Base-by-base conservation (phyloP, 2,329 filamentous ascomycete species). In the Colletotrichum melonis region DNA sequence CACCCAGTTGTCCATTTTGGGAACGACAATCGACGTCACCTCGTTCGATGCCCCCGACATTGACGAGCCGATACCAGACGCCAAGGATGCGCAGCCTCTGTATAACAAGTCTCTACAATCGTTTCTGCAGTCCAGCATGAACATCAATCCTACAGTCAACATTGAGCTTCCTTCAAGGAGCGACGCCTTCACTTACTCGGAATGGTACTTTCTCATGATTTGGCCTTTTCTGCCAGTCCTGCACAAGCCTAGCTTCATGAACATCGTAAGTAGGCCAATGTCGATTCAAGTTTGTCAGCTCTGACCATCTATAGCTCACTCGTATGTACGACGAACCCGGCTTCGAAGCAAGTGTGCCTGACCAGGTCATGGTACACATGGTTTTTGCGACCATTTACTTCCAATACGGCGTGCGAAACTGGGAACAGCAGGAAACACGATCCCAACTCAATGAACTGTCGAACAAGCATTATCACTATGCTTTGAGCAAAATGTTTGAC, bases 401-500 rank as follows among this genome's bases (percentile, higher is more conserved):
- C 76, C 94, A 97, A 77, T 93, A 92, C 73, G 92, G 92, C n/a
- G 86, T 91, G 5, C 88, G 94, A 24, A 95, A 95, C 77, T 85
- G 86, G 74, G 86, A 90, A 73, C 84, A 89, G 69, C 80, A 88
- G 19, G 86, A 87, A 4, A 86, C 88, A 71, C 87, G 89, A 73
- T 83, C 84, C 7, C 85, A 87, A 52, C 83, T 92, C 65, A 90
- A 92, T 76, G 86, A 90, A 1, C 84, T 92, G 63, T 94, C 93
- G 4, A 94, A 95, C 81, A 89, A 89, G 67, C 94, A 97, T 80
- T 96, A 95, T 76, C 92, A 95, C 78, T 96, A 92, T 79, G 88
- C 92, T 1, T 82, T 95, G 57, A 90, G 89, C 79, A 91, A 92
- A 80, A 91, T 93, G 76, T 92, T 90, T 74, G 86, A 94, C 60